These are phyloP conservation scores for Misopates orontium DNA, from an alignment of 257 asterid species.

Conservation along the genomic window DNA sequence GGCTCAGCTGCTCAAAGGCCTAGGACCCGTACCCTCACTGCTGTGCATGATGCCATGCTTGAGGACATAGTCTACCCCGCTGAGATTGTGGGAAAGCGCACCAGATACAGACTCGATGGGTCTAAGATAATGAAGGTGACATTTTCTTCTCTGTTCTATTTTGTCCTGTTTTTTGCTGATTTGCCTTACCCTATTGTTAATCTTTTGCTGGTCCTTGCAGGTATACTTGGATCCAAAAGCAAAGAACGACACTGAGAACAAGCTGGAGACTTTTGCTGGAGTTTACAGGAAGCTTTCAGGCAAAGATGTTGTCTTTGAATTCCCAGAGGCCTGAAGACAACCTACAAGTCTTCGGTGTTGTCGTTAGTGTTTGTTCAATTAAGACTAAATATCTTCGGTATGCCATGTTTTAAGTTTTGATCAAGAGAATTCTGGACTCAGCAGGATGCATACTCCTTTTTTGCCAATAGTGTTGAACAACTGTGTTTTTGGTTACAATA, in stretches of 20 bases:
- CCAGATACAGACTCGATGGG: constrained; percentile 71
- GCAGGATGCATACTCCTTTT: constrained; percentile 3
- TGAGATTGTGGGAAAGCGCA: constrained; percentile 80
- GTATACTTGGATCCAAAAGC: constrained; percentile 55
- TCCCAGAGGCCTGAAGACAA: constrained; percentile 29
- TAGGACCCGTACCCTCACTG: constrained; percentile 78
- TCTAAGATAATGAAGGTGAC: constrained; percentile 85
- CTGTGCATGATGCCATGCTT: constrained; percentile 83
- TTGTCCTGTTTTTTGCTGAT: background rate
- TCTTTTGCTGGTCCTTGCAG: constrained; percentile 22
- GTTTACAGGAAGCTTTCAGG: constrained; percentile 67
- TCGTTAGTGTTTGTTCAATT: background rate
- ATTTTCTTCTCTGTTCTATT: background rate
- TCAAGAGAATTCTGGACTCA: background rate
- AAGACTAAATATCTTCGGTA: background rate
- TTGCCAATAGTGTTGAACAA: constrained; percentile 10
- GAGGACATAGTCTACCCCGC: constrained; percentile 89
- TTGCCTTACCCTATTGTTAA: background rate
- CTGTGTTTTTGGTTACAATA: constrained; percentile 9
- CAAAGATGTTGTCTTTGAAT: constrained; percentile 59
- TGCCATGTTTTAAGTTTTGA: constrained; percentile 6
- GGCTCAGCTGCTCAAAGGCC: constrained; percentile 90
- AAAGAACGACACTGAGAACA: constrained; percentile 51
- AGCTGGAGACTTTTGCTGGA: constrained; percentile 60
- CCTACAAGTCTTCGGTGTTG: background rate